Evolutionary conservation across 306 rosid genomes (phyloP), one percentile per base, ranked within the genome.

Genomic region (Quercus bicolor): DNA sequence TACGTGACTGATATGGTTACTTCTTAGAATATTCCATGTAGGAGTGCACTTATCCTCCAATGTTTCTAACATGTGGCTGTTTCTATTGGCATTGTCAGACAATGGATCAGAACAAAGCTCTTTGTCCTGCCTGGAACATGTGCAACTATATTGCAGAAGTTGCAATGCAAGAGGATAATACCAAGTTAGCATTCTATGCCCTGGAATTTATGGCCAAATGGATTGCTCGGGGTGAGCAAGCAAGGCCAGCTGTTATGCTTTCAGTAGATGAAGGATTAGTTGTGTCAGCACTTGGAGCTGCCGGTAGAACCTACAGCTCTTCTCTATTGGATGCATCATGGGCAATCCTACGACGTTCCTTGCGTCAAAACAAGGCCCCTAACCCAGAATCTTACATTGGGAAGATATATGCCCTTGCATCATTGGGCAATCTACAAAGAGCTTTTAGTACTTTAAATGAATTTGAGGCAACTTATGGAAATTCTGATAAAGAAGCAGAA

Each of bases 21-120:
- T 68, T 33, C 73, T 51, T 34, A 21, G 53, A 57, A 31, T 65
- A 70, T 75, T 79, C 68, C 53, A 40, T 54, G 68, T 24, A 24
- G 16, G 57, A 43, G 68, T 56, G 78, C 73, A 51, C 45, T 31
- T 79, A 40, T 75, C 76, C 76, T 51, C 75, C 83, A 1, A 74
- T 74, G 54, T 60, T 61, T 65, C 56, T 82, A 82, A 29, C 75
- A 52, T 72, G 64, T 80, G 37, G 68, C 57, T 65, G 40, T 60
- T 77, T 23, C 51, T 75, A 48, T 74, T 84, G 80, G 68, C 82
- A 73, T 80, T 82, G 78, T 78, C 90, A 95, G 98, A 40, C 90
- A 69, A 89, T 90, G 89, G 97, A 84, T 51, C 89, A 93, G 81
- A 96, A 96, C 90, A 96, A 93, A 88, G 90, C 99, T 62, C 98